phyloP scores from a whole-genome alignment of 2,329 filamentous ascomycete species.

The Blumeria graminis region DNA sequence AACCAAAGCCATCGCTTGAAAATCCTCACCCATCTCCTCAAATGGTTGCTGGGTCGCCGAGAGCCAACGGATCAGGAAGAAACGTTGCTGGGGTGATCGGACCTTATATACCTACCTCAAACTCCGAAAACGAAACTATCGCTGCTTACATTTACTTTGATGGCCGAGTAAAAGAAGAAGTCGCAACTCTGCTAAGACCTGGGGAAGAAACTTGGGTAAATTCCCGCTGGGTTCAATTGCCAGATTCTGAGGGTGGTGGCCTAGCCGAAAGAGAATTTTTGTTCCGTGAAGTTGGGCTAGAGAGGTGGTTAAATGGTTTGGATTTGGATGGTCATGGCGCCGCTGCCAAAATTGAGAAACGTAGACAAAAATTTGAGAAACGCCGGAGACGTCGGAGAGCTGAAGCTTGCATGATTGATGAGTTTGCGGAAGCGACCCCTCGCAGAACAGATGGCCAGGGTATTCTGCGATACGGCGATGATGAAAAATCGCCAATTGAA shows the following conservation, averaged over 20 bases:
- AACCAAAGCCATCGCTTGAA: constrained; percentile 51
- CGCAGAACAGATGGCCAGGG: constrained; percentile 17
- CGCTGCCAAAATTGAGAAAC: constrained; percentile 72
- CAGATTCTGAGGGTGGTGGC: constrained; percentile 73
- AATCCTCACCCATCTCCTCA: constrained; percentile 66
- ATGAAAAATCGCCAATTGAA: constrained; percentile 52
- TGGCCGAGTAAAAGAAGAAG: constrained; percentile 82
- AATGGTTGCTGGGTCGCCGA: constrained; percentile 48
- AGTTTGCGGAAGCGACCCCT: background rate
- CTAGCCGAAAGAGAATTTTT: constrained; percentile 90
- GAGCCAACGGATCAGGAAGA: constrained; percentile 24
- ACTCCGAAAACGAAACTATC: constrained; percentile 86
- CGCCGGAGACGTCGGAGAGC: constrained; percentile 36
- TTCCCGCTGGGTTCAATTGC: constrained; percentile 88
- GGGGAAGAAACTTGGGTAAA: constrained; percentile 99
- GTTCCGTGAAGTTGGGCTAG: constrained; percentile 87
- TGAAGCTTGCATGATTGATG: constrained; percentile 16
- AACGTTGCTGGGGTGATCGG: constrained; percentile 34
- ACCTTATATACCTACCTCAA: constrained; percentile 80
- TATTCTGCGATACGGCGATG: constrained; percentile 59
- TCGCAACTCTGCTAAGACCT: constrained; percentile 72
- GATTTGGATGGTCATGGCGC: constrained; percentile 86
- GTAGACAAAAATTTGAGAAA: constrained; percentile 54
- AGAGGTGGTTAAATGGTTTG: constrained; percentile 87
- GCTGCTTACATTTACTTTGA: constrained; percentile 99